A percentile compares a stretch with the other conserved stretches of the same genome.
These are phyloP conservation scores for Leccinum longicurvipes DNA, from an alignment of 768 basidiomycete genomes.

Conservation along the genomic window DNA sequence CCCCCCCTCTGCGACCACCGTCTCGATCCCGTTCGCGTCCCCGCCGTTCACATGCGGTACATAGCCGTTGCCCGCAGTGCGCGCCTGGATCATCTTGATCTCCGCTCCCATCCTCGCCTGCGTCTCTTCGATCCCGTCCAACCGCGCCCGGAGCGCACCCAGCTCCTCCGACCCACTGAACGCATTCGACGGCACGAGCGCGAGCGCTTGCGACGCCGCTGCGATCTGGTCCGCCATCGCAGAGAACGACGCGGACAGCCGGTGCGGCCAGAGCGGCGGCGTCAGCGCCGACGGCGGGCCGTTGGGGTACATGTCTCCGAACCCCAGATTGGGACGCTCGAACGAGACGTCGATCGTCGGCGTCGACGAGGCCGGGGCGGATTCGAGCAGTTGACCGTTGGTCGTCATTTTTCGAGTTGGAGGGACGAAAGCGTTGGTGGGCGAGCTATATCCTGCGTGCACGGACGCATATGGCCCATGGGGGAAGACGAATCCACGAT, in stretches of 20 bases:
- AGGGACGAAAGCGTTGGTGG: neutral
- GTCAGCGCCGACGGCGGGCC: neutral
- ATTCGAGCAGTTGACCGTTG: neutral
- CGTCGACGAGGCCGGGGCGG: slow-evolving; percentile 10
- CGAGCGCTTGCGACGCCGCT: slow-evolving; percentile 39
- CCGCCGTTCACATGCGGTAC: slow-evolving; percentile 1
- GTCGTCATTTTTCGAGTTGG: neutral
- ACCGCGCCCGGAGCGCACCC: slow-evolving; percentile 18
- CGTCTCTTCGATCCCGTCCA: slow-evolving; percentile 33
- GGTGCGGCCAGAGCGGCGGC: slow-evolving; percentile 29
- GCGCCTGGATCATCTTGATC: slow-evolving; percentile 28
- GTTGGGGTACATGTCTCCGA: neutral
- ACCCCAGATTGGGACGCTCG: neutral
- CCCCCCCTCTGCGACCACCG: slow-evolving; percentile 16
- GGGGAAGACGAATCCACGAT: neutral
- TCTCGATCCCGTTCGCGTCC: neutral
- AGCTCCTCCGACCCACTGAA: slow-evolving; percentile 20
- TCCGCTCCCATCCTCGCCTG: slow-evolving; percentile 34
- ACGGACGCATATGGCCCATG: neutral
- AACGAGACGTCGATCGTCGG: slow-evolving; percentile 20
- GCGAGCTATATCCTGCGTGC: neutral
- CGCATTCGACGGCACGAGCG: slow-evolving; percentile 24
- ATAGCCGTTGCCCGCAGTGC: slow-evolving; percentile 16
- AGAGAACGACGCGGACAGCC: slow-evolving; percentile 36
- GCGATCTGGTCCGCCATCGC: slow-evolving; percentile 40